Evolutionary conservation across 1,139 yeast genomes (phyloP).

Genomic region (Debaryomycetaceae sp.): DNA sequence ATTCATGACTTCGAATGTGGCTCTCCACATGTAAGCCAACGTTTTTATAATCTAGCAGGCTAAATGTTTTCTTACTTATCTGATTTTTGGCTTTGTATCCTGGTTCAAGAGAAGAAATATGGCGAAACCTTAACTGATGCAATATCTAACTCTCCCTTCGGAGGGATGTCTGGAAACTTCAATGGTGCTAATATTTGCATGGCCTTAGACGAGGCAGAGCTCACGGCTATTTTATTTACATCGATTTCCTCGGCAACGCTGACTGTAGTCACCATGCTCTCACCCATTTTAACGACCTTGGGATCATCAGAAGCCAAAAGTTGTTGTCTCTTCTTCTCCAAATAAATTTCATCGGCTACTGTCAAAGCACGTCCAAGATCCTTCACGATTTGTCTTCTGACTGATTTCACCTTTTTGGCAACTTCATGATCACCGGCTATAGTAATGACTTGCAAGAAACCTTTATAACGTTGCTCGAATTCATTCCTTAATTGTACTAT

Average conservation of each 20-base stretch:
- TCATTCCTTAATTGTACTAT: conserved; percentile 71
- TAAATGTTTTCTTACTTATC: too few species aligned
- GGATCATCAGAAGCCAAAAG: conserved; percentile 54
- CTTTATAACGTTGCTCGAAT: conserved; percentile 75
- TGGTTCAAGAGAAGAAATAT: conserved; percentile 64
- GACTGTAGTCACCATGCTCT: conserved; percentile 68
- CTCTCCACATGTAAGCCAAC: too few species aligned
- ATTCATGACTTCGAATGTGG: too few species aligned
- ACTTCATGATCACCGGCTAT: conserved; percentile 52
- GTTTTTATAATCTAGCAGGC: too few species aligned
- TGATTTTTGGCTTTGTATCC: conserved; percentile 1
- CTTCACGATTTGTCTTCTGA: conserved; percentile 48
- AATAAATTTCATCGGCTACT: conserved; percentile 66
- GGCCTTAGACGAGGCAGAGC: conserved; percentile 23
- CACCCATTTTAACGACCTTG: conserved; percentile 48
- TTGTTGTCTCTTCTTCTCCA: conserved; percentile 64
- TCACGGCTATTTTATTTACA: conserved; percentile 21
- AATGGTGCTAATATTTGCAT: conserved; percentile 55
- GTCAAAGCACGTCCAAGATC: conserved; percentile 58
- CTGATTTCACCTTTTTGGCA: conserved; percentile 48
- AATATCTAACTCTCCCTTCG: conserved; percentile 83
- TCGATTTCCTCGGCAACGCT: conserved; percentile 52
- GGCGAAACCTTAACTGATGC: conserved; percentile 64
- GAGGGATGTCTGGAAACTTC: conserved; percentile 70
- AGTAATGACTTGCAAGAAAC: conserved; percentile 58